Conservation (phyloP, 2,329 filamentous ascomycete species). For the Tetracladium maxilliforme region DNA sequence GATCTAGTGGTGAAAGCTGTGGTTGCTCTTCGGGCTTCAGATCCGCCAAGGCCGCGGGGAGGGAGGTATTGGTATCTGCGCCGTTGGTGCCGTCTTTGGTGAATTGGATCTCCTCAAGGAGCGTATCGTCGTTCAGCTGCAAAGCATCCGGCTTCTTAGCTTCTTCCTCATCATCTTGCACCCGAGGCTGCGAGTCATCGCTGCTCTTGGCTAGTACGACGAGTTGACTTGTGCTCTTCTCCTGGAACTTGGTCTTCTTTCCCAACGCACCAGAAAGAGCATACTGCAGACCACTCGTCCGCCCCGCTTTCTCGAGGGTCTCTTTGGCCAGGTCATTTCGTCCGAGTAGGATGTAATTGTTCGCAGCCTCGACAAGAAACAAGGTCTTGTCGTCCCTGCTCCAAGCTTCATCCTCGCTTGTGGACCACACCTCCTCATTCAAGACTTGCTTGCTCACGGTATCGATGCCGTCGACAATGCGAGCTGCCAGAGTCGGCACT, state of each 20-base stretch:
- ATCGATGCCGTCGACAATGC: slow-evolving; percentile 21
- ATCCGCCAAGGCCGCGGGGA: slow-evolving; percentile 47
- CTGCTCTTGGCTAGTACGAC: slow-evolving; percentile 78
- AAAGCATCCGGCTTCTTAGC: slow-evolving; percentile 48
- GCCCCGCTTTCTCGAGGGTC: slow-evolving; percentile 54
- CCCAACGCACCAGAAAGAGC: slow-evolving; percentile 75
- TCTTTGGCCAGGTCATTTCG: slow-evolving; percentile 61
- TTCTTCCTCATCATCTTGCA: slow-evolving; percentile 11
- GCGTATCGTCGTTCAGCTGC: slow-evolving; percentile 79
- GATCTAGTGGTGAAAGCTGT: slow-evolving; percentile 67
- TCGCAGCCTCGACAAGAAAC: slow-evolving; percentile 70
- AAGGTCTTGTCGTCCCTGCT: slow-evolving; percentile 39
- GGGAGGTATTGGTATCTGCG: slow-evolving; percentile 20
- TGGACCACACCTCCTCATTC: background rate
- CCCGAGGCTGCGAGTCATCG: slow-evolving; percentile 14
- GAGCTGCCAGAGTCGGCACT: slow-evolving; percentile 36
- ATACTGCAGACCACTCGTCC: slow-evolving; percentile 60
- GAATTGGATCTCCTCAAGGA: slow-evolving; percentile 79
- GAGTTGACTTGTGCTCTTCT: slow-evolving; percentile 71
- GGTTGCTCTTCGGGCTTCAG: slow-evolving; percentile 73
- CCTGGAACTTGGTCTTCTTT: slow-evolving; percentile 69
- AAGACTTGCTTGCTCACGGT: background rate
- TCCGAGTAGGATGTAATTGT: slow-evolving; percentile 73
- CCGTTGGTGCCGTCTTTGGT: slow-evolving; percentile 32
- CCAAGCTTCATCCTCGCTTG: slow-evolving; percentile 17